phyloP scores from a whole-genome alignment of 768 basidiomycete species.

The Macrolepiota albuminosa region DNA sequence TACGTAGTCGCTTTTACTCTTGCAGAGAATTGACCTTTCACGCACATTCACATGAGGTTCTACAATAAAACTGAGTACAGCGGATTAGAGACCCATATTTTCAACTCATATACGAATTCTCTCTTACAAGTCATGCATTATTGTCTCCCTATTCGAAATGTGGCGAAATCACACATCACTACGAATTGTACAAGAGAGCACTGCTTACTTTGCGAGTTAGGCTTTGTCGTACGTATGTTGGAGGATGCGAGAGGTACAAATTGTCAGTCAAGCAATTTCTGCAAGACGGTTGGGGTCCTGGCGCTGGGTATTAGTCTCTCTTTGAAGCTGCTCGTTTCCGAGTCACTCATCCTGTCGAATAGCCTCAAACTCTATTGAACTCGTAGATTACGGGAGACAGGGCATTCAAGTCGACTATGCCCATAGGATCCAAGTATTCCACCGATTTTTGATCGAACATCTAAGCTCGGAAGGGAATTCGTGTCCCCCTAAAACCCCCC shows the following conservation, averaged over 20 bases:
- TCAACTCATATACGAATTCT: slow-evolving; percentile 95
- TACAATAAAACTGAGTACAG: slow-evolving; percentile 91
- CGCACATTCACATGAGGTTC: slow-evolving; percentile 46
- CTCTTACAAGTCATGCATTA: slow-evolving; percentile 91
- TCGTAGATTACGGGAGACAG: slow-evolving; percentile 86
- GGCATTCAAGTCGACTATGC: slow-evolving; percentile 71
- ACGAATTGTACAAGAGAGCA: slow-evolving; percentile 87
- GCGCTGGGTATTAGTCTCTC: slow-evolving; percentile 59
- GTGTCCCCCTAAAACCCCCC: slow-evolving; percentile 51
- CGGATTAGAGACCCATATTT: slow-evolving; percentile 94
- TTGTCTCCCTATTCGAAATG: slow-evolving; percentile 62
- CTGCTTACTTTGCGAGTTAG: slow-evolving; percentile 91
- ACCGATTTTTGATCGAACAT: slow-evolving; percentile 88
- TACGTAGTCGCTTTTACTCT: slow-evolving; percentile 26
- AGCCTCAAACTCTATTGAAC: slow-evolving; percentile 78
- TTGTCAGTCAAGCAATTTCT: slow-evolving; percentile 97
- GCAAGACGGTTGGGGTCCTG: slow-evolving; percentile 84
- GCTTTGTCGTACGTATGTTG: slow-evolving; percentile 92
- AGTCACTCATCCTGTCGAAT: slow-evolving; percentile 1
- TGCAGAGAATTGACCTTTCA: background rate
- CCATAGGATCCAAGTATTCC: slow-evolving; percentile 90
- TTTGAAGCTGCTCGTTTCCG: slow-evolving; percentile 7
- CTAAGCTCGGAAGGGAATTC: slow-evolving; percentile 70
- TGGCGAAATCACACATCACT: slow-evolving; percentile 91
- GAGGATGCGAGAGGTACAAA: slow-evolving; percentile 93